Conservation (phyloP, 1,139 yeast species). For the Yamadazyma dendronema region DNA sequence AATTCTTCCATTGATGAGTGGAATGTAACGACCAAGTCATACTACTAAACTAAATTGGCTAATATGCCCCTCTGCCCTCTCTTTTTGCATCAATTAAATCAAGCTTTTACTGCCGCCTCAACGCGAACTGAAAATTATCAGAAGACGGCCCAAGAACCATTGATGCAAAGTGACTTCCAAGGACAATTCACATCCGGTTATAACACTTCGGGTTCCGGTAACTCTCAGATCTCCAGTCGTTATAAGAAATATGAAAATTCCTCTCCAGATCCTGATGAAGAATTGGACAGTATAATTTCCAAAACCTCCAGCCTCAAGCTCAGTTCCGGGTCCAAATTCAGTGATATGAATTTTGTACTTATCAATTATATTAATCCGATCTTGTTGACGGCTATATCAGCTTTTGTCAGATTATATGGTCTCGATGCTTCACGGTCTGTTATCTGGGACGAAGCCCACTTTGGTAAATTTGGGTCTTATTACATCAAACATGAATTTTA, state of each 20-base stretch:
- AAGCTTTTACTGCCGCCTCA: neutral
- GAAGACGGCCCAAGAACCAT: too few relatives aligned
- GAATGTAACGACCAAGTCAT: too few relatives aligned
- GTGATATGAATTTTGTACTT: constrained; percentile 12
- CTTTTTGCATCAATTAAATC: too few relatives aligned
- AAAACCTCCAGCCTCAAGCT: constrained; percentile 27
- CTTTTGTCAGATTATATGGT: constrained; percentile 63
- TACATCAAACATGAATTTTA: constrained; percentile 90
- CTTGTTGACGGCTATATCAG: constrained; percentile 54
- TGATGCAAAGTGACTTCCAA: neutral
- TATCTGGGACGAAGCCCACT: constrained; percentile 83
- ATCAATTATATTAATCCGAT: constrained; percentile 30
- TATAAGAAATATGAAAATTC: neutral
- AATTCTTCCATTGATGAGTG: too few relatives aligned
- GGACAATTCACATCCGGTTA: neutral
- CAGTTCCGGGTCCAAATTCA: constrained; percentile 7
- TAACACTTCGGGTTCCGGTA: neutral
- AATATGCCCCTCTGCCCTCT: too few relatives aligned
- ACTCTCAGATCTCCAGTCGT: neutral
- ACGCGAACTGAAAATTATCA: neutral
- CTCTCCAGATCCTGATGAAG: constrained; percentile 14
- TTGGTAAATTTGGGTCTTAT: constrained; percentile 93
- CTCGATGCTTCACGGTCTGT: constrained; percentile 66
- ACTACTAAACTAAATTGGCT: too few relatives aligned
- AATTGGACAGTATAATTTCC: constrained; percentile 25